Conservation (phyloP, 2,329 filamentous ascomycete species). For the Aspergillus udagawae region DNA sequence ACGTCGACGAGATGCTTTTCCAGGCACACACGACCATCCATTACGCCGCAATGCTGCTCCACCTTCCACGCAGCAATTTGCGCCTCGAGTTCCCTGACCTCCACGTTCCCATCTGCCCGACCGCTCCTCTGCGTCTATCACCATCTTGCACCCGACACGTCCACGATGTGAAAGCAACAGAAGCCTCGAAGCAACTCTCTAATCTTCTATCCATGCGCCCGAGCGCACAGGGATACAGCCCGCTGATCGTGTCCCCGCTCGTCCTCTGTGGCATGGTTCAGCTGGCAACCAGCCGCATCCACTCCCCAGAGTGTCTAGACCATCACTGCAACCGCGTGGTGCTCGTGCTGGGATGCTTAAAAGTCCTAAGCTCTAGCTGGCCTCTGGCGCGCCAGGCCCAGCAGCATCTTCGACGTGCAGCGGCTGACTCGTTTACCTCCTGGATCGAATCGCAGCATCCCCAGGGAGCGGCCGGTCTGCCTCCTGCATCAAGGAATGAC, state of each 20-base stretch:
- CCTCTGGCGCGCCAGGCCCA: conserved; percentile 26
- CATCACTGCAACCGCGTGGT: conserved; percentile 36
- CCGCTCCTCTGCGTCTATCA: conserved; percentile 23
- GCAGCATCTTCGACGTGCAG: conserved; percentile 22
- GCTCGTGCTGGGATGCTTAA: conserved; percentile 33
- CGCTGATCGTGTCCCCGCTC: conserved; percentile 27
- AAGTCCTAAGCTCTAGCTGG: conserved; percentile 29
- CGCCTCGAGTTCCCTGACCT: conserved; percentile 23
- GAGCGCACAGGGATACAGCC: conserved; percentile 28
- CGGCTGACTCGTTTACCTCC: conserved; percentile 20
- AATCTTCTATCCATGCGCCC: conserved; percentile 31
- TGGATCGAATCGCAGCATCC: conserved; percentile 8
- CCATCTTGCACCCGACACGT: conserved; percentile 31
- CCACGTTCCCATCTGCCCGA: conserved; percentile 24
- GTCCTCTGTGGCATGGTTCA: conserved; percentile 33
- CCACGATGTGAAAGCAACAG: conserved; percentile 34
- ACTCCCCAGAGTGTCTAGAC: conserved; percentile 35
- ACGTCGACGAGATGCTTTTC: conserved; percentile 62
- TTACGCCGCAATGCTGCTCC: conserved; percentile 62
- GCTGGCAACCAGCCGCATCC: conserved; percentile 30
- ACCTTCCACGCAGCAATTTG: conserved; percentile 72
- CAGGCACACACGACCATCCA: conserved; percentile 37
- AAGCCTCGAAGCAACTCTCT: conserved; percentile 30
- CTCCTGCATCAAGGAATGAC: background rate
- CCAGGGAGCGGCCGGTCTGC: background rate